Conservation (phyloP, 2,329 filamentous ascomycete genomes). For the Monosporascus sp. region DNA sequence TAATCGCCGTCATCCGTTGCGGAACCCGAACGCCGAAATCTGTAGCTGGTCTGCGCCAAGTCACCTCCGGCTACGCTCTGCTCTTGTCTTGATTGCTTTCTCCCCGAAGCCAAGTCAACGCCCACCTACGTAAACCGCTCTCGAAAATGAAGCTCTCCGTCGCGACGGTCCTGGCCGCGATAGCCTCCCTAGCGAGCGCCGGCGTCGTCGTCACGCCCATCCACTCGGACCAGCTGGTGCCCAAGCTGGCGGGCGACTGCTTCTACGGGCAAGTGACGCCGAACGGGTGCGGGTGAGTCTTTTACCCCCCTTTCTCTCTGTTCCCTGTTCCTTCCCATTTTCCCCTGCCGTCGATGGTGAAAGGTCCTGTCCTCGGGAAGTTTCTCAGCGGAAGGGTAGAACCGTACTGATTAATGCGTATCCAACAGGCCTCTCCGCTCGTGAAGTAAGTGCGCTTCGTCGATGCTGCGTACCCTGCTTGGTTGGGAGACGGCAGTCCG, state of each 20-base stretch:
- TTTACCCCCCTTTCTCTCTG: background rate
- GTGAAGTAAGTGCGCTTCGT: no score
- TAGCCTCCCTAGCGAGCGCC: constrained; percentile 42
- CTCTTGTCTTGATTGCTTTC: no score
- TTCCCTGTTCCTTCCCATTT: background rate
- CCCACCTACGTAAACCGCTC: no score
- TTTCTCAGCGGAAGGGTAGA: background rate
- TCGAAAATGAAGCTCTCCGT: constrained; percentile 36
- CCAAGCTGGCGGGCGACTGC: constrained; percentile 43
- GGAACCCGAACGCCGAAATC: no score
- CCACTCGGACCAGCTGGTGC: constrained; percentile 44
- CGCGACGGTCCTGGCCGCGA: constrained; percentile 36
- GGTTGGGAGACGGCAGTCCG: no score
- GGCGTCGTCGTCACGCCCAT: constrained; percentile 53
- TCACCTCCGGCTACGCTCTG: no score
- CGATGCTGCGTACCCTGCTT: no score
- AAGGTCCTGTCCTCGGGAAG: background rate
- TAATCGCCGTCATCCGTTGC: no score
- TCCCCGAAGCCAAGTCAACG: no score
- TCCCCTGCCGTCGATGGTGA: background rate
- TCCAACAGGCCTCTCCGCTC: no score
- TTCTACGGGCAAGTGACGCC: constrained; percentile 52
- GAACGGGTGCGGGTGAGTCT: constrained; percentile 50
- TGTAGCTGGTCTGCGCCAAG: no score
- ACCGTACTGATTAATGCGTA: background rate